Percentiles rank a stretch among this genome's conserved stretches.
Conservation (phyloP, 2,329 filamentous ascomycete genomes). For the Myriangium duriaei region DNA sequence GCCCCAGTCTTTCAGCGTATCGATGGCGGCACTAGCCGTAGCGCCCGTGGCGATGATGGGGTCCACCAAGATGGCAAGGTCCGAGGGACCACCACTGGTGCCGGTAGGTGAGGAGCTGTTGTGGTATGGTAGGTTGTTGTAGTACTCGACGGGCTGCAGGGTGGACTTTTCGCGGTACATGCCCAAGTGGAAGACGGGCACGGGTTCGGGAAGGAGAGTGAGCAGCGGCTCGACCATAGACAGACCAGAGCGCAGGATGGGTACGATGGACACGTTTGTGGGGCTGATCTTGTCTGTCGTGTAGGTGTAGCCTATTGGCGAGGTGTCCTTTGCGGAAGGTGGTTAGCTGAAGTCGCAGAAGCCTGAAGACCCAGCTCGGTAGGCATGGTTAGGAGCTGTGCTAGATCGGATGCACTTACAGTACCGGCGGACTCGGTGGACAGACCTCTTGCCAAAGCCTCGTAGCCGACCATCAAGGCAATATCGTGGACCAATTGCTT, state of each 20-base stretch:
- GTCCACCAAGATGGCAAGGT: constrained; percentile 74
- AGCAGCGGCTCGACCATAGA: constrained; percentile 57
- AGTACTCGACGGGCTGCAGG: constrained; percentile 87
- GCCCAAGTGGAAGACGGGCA: constrained; percentile 84
- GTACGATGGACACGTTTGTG: constrained; percentile 63
- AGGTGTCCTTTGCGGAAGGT: constrained; percentile 49
- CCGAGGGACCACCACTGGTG: constrained; percentile 26
- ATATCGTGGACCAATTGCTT: constrained; percentile 80
- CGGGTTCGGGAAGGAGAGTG: constrained; percentile 58
- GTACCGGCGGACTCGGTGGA: constrained; percentile 46
- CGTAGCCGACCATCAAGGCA: constrained; percentile 64
- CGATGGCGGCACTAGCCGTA: constrained; percentile 79
- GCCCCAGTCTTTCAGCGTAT: constrained; percentile 82
- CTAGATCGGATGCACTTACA: constrained; percentile 38
- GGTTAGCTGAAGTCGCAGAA: constrained; percentile 5
- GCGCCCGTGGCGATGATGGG: constrained; percentile 90
- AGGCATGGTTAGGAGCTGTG: too few relatives aligned
- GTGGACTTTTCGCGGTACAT: constrained; percentile 84
- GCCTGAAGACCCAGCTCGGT: too few relatives aligned
- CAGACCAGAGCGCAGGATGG: constrained; percentile 83
- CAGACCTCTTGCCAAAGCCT: constrained; percentile 59
- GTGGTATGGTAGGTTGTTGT: constrained; percentile 88
- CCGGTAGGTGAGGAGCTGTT: constrained; percentile 29
- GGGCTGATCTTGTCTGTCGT: constrained; percentile 51
- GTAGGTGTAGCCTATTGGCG: constrained; percentile 68